Conservation (phyloP, 2,329 filamentous ascomycete genomes). For the Venturia oleaginea region DNA sequence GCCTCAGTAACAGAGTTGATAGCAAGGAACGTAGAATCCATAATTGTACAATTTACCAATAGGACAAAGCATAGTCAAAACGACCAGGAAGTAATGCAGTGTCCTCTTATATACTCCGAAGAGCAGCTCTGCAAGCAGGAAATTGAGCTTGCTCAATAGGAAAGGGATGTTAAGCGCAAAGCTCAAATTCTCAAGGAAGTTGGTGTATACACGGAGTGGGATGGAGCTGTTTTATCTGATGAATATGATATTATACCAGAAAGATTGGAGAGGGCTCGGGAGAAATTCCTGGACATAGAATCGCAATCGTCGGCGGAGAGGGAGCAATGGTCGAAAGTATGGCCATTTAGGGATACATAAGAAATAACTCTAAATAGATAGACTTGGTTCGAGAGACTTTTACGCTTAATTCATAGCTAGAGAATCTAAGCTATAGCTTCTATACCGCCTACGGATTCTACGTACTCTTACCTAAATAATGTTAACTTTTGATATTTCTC, state of each 20-base stretch:
- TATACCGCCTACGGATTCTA: too few relatives aligned
- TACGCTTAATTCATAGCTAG: too few relatives aligned
- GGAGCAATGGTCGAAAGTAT: not conserved
- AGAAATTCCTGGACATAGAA: not conserved
- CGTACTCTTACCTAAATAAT: too few relatives aligned
- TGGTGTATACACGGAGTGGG: conserved; percentile 16
- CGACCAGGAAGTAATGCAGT: not conserved
- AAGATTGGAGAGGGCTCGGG: conserved; percentile 11
- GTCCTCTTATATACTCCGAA: conserved; percentile 12
- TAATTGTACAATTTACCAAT: too few relatives aligned
- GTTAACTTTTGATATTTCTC: too few relatives aligned
- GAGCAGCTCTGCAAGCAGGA: conserved; percentile 11
- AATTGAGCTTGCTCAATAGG: conserved; percentile 10
- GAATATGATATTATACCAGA: conserved; percentile 13
- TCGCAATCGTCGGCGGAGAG: conserved; percentile 1
- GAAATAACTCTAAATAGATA: not conserved
- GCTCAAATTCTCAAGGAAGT: conserved; percentile 14
- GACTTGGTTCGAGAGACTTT: too few relatives aligned
- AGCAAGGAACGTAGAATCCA: too few relatives aligned
- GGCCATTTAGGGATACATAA: conserved; percentile 7
- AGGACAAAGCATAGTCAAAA: not conserved
- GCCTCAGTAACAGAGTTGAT: too few relatives aligned
- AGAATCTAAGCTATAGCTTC: too few relatives aligned
- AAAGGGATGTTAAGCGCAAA: conserved; percentile 14
- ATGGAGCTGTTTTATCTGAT: conserved; percentile 15